A percentile compares a stretch with the other conserved stretches of the same genome.
These are phyloP conservation scores for Globisporangium emineosum DNA, from an alignment of 352 stramenopile species.

Conservation along the genomic window DNA sequence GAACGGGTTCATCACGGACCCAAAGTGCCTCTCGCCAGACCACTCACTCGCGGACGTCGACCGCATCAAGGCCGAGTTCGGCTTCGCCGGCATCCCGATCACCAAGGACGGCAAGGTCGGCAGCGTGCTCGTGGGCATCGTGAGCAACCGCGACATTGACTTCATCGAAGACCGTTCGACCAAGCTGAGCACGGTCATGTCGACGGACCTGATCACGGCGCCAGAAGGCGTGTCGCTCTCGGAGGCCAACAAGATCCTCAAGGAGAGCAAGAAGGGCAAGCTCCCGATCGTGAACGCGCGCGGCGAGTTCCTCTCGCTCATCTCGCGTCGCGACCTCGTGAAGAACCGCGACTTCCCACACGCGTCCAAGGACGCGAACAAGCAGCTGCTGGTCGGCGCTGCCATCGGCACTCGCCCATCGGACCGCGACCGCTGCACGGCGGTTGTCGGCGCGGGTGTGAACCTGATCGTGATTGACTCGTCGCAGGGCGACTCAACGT, in stretches of 20 bases:
- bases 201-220: conserved; percentile 90
- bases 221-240: conserved; percentile 93
- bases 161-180: conserved; percentile 95
- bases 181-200: conserved; percentile 87
- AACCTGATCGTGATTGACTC: conserved; percentile 99
- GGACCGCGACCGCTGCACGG: conserved; percentile 93
- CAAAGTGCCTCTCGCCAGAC: conserved; percentile 94
- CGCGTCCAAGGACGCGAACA: conserved; percentile 97
- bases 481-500: conserved; percentile 97
- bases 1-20: conserved; percentile 99
- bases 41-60: conserved; percentile 96
- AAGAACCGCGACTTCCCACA: conserved; percentile 98
- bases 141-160: conserved; percentile 99
- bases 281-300: conserved; percentile 98
- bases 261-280: conserved; percentile 99
- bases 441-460: conserved; percentile 93
- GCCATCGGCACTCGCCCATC: conserved; percentile 97
- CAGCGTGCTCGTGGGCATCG: conserved; percentile 97
- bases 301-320: conserved; percentile 97
- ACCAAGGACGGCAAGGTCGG: conserved; percentile 97
- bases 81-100: conserved; percentile 99
- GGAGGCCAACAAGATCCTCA: conserved; percentile 98
- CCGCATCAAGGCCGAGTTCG: conserved; percentile 93
- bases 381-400: conserved; percentile 97
- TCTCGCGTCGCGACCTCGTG: conserved; percentile 97